Conservation (phyloP, 306 rosid genomes). For the Ormosia semicastrata region DNA sequence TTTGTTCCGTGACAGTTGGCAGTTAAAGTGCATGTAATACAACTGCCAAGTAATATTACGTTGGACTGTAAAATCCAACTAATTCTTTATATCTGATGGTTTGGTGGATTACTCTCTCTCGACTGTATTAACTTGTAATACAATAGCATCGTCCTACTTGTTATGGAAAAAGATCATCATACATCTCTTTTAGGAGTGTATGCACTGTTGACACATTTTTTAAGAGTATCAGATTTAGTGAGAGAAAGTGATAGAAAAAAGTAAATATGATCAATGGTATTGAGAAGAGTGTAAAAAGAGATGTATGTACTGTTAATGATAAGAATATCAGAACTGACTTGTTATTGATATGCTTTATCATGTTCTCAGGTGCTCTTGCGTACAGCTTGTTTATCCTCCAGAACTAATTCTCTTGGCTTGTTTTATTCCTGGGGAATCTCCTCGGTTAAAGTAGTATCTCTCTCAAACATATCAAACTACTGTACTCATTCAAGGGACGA, state of each 20-base stretch:
- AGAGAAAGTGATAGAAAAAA: too few species aligned
- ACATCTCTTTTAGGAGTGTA: too few species aligned
- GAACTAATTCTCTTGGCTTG: conserved; percentile 43
- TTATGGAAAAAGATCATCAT: too few species aligned
- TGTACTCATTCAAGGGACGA: conserved; percentile 48
- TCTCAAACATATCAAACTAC: conserved; percentile 40
- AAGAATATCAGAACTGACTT: too few species aligned
- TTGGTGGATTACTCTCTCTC: not conserved
- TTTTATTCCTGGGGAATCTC: conserved; percentile 50
- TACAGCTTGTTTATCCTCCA: conserved; percentile 52
- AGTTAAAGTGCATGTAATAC: not conserved
- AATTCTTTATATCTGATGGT: not conserved
- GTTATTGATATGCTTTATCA: conserved; percentile 23
- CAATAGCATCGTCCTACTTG: not conserved
- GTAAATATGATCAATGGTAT: too few species aligned
- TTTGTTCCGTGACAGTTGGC: not conserved
- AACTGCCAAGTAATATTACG: not conserved
- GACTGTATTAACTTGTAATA: not conserved
- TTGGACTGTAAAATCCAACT: too few species aligned
- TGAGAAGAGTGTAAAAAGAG: too few species aligned
- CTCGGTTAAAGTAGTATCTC: conserved; percentile 42
- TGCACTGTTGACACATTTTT: too few species aligned
- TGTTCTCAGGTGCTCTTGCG: conserved; percentile 56
- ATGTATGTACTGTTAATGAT: too few species aligned
- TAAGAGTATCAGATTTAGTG: too few species aligned